These are phyloP conservation scores for Rhododendron mucronatum DNA, from an alignment of 148 eudicot species.

Conservation along the genomic window DNA sequence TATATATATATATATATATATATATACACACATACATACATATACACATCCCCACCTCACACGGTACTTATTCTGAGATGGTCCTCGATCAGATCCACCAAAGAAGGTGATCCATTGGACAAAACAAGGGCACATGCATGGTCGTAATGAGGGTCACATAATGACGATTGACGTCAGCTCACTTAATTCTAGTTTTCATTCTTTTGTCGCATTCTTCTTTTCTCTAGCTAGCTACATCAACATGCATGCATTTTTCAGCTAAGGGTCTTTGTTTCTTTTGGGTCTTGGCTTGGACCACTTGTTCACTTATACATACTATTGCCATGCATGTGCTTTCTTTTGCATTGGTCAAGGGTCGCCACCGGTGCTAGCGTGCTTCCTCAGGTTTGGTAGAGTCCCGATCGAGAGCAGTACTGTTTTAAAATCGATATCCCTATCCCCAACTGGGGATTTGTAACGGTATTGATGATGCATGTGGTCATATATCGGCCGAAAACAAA, in stretches of 20 bases:
- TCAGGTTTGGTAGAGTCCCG: background rate
- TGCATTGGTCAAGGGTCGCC: background rate
- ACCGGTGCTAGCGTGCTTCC: background rate
- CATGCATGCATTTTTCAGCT: background rate
- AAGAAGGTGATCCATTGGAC: background rate
- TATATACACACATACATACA: no score
- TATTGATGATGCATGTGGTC: no score
- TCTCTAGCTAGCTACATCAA: background rate
- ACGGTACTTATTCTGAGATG: background rate
- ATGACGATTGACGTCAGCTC: background rate
- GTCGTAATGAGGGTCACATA: background rate
- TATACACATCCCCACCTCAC: background rate
- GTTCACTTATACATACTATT: background rate
- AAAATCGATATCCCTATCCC: no score
- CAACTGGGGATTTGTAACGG: background rate
- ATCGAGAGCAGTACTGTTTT: background rate
- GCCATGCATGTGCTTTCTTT: background rate
- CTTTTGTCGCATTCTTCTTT: background rate
- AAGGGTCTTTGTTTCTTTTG: background rate
- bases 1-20: no score
- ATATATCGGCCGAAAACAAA: no score
- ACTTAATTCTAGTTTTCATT: background rate
- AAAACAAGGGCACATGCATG: background rate
- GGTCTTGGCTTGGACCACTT: background rate
- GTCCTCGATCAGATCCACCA: background rate